A percentile compares a stretch with the other conserved stretches of the same genome.
Evolutionary conservation across 768 basidiomycete species (phyloP).

Genomic region (Coprinopsis marcescibilis): DNA sequence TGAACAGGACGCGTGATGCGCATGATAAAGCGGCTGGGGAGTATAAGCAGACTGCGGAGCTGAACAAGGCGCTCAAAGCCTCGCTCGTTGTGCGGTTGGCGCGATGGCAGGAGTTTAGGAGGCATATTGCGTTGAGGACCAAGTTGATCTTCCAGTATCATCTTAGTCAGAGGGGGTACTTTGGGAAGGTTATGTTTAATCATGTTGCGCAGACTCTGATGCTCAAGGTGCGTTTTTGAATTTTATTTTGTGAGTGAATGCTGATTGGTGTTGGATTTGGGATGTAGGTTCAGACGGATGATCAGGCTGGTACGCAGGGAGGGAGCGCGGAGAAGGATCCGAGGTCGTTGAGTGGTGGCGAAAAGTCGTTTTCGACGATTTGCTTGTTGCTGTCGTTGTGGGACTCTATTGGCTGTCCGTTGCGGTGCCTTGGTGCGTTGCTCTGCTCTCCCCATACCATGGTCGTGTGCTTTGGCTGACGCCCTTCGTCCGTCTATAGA

Average conservation of each 20-base stretch:
- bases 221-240: conserved; percentile 44
- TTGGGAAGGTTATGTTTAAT: conserved; percentile 84
- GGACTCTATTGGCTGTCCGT: conserved; percentile 92
- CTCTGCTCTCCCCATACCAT: neutral
- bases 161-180: conserved; percentile 82
- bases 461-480: neutral
- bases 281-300: conserved; percentile 74
- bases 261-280: neutral
- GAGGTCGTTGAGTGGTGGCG: conserved; percentile 83
- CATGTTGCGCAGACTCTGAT: conserved; percentile 59
- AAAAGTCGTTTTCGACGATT: conserved; percentile 96
- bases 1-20: conserved; percentile 57
- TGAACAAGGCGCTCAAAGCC: conserved; percentile 55
- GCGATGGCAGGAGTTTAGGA: conserved; percentile 85
- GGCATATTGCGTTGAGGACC: conserved; percentile 84
- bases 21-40: conserved; percentile 57
- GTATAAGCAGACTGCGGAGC: conserved; percentile 51
- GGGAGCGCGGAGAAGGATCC: conserved; percentile 73
- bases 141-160: conserved; percentile 77
- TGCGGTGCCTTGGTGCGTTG: conserved; percentile 77
- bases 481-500: conserved; percentile 38
- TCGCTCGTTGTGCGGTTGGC: neutral
- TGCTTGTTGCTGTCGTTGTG: conserved; percentile 91
- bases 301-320: conserved; percentile 54
- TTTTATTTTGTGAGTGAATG: neutral